These are phyloP conservation scores for Stropharia rugosoannulata DNA, from an alignment of 768 basidiomycete genomes.

Conservation along the genomic window DNA sequence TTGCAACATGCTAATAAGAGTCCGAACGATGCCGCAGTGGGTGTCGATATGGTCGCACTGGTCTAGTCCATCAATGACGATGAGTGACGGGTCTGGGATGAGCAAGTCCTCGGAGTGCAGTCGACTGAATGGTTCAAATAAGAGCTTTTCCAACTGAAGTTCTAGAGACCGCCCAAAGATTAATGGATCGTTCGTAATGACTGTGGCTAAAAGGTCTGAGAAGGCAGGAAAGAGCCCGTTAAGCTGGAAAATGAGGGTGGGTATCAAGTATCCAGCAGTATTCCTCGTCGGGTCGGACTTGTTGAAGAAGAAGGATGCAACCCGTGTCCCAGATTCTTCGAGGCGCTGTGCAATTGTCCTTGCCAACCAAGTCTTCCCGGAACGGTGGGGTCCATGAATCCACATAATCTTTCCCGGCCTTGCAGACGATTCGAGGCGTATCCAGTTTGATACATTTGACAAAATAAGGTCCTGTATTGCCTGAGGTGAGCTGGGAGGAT, in stretches of 20 bases:
- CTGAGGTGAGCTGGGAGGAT: not conserved
- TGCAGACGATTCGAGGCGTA: not conserved
- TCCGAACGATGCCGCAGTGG: not conserved
- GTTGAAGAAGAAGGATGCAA: not conserved
- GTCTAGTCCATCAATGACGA: not conserved
- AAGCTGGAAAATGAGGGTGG: not conserved
- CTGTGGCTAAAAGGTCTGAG: not conserved
- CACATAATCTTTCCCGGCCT: not conserved
- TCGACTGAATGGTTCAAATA: not conserved
- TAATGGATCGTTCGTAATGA: not conserved
- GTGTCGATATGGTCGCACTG: not conserved
- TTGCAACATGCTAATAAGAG: not conserved
- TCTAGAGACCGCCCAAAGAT: not conserved
- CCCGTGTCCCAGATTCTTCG: not conserved
- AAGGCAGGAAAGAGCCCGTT: not conserved
- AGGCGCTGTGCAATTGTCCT: not conserved
- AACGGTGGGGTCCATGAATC: not conserved
- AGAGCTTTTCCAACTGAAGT: not conserved
- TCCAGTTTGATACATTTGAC: not conserved
- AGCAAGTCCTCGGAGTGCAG: not conserved
- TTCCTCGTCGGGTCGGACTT: not conserved
- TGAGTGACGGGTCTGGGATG: not conserved
- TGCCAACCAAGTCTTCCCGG: not conserved
- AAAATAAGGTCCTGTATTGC: not conserved
- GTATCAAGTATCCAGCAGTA: not conserved